phyloP scores from a whole-genome alignment of 805 yeast species.

The Yarrowia sp. region DNA sequence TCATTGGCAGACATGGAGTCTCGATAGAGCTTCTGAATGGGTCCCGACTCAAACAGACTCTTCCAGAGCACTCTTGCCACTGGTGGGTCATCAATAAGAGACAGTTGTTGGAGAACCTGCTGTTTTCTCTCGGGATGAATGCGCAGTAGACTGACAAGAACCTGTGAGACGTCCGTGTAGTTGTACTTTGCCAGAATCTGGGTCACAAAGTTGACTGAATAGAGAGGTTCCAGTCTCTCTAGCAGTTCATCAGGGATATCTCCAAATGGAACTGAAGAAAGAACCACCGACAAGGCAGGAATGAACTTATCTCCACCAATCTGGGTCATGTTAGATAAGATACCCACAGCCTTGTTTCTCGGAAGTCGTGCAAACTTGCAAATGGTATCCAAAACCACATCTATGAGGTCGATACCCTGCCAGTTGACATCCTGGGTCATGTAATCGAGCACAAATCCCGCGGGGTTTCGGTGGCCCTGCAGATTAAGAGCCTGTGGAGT shows the following conservation, averaged over 20 bases:
- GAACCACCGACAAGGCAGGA: constrained; percentile 13
- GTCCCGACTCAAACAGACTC: constrained; percentile 15
- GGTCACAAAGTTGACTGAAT: neutral
- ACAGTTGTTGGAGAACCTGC: neutral
- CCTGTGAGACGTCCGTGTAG: constrained; percentile 16
- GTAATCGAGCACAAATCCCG: neutral
- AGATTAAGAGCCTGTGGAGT: neutral
- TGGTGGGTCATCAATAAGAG: constrained; percentile 11
- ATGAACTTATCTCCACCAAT: constrained; percentile 25
- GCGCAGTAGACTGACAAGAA: neutral
- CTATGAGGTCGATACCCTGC: constrained; percentile 6
- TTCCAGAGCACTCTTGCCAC: constrained; percentile 14
- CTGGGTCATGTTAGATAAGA: neutral
- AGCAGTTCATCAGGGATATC: constrained; percentile 4
- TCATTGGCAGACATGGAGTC: constrained; percentile 25
- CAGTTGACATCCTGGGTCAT: neutral
- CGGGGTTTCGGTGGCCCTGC: constrained; percentile 4
- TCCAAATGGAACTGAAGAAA: constrained; percentile 4
- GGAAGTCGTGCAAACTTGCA: neutral
- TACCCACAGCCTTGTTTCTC: neutral
- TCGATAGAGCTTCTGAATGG: constrained; percentile 28
- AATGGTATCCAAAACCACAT: neutral
- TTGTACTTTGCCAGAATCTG: constrained; percentile 1
- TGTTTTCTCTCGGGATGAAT: constrained; percentile 13
- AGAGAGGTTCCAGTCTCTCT: neutral